Base-by-base conservation (phyloP, 1,139 yeast species). In the Nakaseomyces nivariensis region DNA sequence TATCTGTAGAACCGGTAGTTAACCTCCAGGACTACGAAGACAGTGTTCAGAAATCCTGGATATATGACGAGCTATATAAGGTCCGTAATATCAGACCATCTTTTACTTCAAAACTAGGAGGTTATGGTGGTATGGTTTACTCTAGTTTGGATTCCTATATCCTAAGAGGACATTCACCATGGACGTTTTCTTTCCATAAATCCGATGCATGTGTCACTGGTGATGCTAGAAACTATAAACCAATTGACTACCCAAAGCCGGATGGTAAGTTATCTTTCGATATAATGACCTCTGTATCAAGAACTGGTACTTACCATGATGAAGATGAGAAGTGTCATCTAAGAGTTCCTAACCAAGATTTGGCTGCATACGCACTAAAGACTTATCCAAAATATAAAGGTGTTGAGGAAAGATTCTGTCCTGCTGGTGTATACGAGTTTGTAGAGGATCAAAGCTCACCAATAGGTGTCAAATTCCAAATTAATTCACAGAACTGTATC, bases 371-470 rank as follows among this genome's bases (percentile, higher is more conserved):
- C 66, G 79, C 95, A 0, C 74, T 76, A 43, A 70, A 68, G 22
- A 72, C 88, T 29, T 92, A 78, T 69, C 89, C 94, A 25, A 79
- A 75, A 57, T 92, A 71, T 70, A 73, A 85, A 67, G 98, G 98
- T 13, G 75, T 92, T 22, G 98, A 92, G 68, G 82, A 81, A 62
- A 74, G 95, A 53, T 92, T 92, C 72, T 92, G 98, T 64, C 98
- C 98, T 7, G 98, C 98, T 25, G 98, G 98, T 27, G 98, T 92
- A 10, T 92, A 92, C 66, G 98, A 92, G 68, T 92, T 88, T 62
- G 74, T 88, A 27, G 84, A 84, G 54, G 94, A 85, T 62, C 81
- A 42, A 25, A 29, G 77, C 48, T 76, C 78, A 49, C 67, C 71
- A 9, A 58, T 72, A 41, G 94, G 94, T 4, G 95, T 88, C 32